phyloP scores from a whole-genome alignment of 208 protist species.

The Trypanosomatidae sp. region DNA sequence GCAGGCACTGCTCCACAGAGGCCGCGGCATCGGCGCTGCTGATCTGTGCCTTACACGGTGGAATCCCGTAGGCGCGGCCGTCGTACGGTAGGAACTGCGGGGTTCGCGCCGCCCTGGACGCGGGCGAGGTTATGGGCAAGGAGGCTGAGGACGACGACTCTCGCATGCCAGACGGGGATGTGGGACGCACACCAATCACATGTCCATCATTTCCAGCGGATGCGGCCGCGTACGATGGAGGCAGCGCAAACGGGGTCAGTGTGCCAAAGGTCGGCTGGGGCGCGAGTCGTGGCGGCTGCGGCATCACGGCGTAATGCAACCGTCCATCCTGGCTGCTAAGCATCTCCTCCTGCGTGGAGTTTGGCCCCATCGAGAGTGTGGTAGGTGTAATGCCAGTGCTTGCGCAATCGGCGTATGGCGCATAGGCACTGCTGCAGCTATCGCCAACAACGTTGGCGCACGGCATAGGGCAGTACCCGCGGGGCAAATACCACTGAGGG shows the following conservation, averaged over 20 bases:
- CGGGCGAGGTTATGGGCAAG: not conserved
- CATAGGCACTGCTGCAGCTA: not conserved
- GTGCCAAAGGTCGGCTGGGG: conserved; percentile 3
- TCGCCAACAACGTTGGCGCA: not conserved
- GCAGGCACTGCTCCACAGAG: not conserved
- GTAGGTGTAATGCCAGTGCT: conserved; percentile 7
- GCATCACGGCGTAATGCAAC: not conserved
- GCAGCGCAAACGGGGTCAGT: conserved; percentile 1
- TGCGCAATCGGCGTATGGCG: not conserved
- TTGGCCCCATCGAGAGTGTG: not conserved
- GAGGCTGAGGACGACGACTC: conserved; percentile 1
- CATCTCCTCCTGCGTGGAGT: conserved; percentile 15
- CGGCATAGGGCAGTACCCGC: conserved; percentile 11
- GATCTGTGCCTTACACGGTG: not conserved
- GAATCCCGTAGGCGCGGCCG: conserved; percentile 56
- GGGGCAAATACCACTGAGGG: conserved; percentile 35
- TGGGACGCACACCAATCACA: not conserved
- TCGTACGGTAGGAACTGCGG: conserved; percentile 45
- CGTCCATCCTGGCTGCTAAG: conserved; percentile 9
- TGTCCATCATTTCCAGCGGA: not conserved
- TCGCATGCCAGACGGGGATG: not conserved
- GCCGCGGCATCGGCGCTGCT: conserved; percentile 12
- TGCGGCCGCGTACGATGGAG: conserved; percentile 8
- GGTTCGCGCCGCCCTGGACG: not conserved
- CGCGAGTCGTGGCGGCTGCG: conserved; percentile 14